Conservation (phyloP, 1,284 basidiomycete genomes). For the Cutaneotrichosporon daszewskae region DNA sequence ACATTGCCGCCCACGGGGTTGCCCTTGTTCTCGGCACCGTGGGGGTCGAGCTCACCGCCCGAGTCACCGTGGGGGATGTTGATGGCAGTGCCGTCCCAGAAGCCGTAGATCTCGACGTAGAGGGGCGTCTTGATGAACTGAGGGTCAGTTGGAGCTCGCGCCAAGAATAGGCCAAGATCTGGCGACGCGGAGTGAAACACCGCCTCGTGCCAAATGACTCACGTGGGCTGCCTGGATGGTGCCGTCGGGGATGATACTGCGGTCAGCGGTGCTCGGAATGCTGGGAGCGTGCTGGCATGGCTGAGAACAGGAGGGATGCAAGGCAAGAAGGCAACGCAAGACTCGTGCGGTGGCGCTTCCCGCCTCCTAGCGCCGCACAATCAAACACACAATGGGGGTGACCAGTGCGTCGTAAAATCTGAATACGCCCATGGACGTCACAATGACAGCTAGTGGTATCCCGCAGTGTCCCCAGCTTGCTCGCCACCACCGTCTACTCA, state of each 20-base stretch:
- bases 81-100: slow-evolving; percentile 46
- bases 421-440: too few species aligned
- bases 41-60: slow-evolving; percentile 51
- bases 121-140: slow-evolving; percentile 18
- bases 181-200: too few species aligned
- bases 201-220: slow-evolving; percentile 19
- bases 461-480: too few species aligned
- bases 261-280: slow-evolving; percentile 1
- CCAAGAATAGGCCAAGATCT: too few species aligned
- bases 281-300: not conserved
- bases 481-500: slow-evolving; percentile 17
- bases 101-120: slow-evolving; percentile 52
- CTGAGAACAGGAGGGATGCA: too few species aligned
- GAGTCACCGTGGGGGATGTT: slow-evolving; percentile 50
- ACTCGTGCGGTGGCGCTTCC: too few species aligned
- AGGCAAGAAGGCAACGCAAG: too few species aligned
- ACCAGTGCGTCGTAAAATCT: too few species aligned
- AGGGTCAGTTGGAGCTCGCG: not conserved
- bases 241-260: slow-evolving; percentile 45
- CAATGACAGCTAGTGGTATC: too few species aligned
- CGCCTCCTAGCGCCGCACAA: too few species aligned
- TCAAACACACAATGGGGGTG: too few species aligned
- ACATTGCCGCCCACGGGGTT: slow-evolving; percentile 54
- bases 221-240: slow-evolving; percentile 40
- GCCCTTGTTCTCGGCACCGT: slow-evolving; percentile 48